Conservation (phyloP, 2,329 filamentous ascomycete genomes). For the Magnaporthiopsis poae region DNA sequence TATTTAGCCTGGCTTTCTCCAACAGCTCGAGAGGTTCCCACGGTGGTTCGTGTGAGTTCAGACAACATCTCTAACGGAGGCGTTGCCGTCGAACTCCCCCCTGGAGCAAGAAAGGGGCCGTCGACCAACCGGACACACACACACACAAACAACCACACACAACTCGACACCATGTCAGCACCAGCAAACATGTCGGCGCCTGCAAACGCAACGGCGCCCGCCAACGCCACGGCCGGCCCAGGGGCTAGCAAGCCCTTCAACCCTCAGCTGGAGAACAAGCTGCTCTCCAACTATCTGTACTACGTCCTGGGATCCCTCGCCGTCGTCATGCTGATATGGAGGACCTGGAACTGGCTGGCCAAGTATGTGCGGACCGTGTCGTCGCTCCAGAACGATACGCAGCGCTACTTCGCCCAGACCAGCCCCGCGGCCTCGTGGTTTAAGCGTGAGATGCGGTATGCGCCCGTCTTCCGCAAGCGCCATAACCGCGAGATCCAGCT, state of each 20-base stretch:
- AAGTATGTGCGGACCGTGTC: conserved; percentile 64
- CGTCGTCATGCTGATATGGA: conserved; percentile 56
- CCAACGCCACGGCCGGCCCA: conserved; percentile 9
- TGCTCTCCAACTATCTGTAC: conserved; percentile 51
- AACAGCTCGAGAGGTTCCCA: not conserved
- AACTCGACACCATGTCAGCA: conserved; percentile 1
- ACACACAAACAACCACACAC: not conserved
- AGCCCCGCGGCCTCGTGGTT: conserved; percentile 45
- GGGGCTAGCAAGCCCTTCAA: conserved; percentile 22
- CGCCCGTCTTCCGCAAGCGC: conserved; percentile 62
- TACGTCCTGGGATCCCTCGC: conserved; percentile 56
- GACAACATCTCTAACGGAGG: not conserved
- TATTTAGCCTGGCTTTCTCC: not conserved
- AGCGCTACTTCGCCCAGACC: conserved; percentile 65
- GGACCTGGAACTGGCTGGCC: conserved; percentile 48
- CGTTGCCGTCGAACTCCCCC: not conserved
- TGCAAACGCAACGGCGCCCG: conserved; percentile 10
- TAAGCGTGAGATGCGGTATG: conserved; percentile 58
- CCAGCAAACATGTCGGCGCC: not conserved
- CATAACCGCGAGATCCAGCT: conserved; percentile 64
- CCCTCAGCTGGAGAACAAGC: conserved; percentile 36
- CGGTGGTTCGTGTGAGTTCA: not conserved
- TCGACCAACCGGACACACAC: not conserved
- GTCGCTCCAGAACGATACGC: conserved; percentile 67
- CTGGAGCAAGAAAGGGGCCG: conserved; percentile 1